Conservation (phyloP, 2,329 filamentous ascomycete genomes). For the Aureobasidium pullulans region DNA sequence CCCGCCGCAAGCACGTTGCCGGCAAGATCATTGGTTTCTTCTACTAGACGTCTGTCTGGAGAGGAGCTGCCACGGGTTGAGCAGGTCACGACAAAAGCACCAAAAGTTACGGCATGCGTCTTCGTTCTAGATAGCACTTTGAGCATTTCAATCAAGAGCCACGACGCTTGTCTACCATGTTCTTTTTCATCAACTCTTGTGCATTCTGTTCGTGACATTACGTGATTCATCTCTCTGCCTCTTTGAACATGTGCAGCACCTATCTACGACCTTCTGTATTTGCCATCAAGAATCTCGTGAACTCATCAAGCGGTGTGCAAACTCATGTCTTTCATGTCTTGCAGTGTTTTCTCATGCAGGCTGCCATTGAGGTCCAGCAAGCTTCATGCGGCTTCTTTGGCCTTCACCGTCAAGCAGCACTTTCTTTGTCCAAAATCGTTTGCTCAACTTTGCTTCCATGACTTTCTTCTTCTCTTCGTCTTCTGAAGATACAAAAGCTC, state of each 20-base stretch:
- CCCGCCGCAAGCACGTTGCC: constrained; percentile 94
- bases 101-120: constrained; percentile 16
- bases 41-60: constrained; percentile 53
- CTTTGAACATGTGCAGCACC: too few relatives aligned
- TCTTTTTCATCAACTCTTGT: not conserved
- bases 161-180: constrained; percentile 9
- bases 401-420: not conserved
- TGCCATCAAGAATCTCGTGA: not conserved
- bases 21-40: constrained; percentile 99
- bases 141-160: constrained; percentile 13
- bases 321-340: not conserved
- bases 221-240: not conserved
- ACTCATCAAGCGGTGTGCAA: not conserved
- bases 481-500: not conserved
- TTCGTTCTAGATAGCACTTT: constrained; percentile 15
- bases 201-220: not conserved
- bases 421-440: constrained; percentile 1
- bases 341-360: not conserved
- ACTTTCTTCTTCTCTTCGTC: not conserved
- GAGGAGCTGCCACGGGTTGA: not conserved
- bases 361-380: not conserved
- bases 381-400: not conserved
- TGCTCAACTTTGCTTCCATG: not conserved
- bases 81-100: not conserved
- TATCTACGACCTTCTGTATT: too few relatives aligned